Conservation (phyloP, 139 green algal species). For the Tetraselmis striata region DNA sequence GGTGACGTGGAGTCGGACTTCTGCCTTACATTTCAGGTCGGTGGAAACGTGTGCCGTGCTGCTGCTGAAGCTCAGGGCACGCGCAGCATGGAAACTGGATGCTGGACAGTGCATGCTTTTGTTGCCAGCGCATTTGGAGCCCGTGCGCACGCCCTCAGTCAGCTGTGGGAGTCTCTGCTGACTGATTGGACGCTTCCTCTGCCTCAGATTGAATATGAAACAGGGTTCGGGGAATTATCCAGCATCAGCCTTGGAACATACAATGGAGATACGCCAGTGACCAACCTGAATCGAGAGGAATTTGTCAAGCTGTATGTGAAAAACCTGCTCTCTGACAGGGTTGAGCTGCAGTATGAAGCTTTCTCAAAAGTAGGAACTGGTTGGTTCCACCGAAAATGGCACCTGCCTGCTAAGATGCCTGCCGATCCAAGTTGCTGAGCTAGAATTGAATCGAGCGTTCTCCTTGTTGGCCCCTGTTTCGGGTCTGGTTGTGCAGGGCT, state of each 20-base stretch:
- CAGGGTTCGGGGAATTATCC: conserved; percentile 1
- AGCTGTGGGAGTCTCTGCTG: too few species aligned
- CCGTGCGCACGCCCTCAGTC: too few species aligned
- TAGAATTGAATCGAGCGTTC: too few species aligned
- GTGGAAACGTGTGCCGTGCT: too few species aligned
- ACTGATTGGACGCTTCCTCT: not conserved
- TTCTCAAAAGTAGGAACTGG: not conserved
- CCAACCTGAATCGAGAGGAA: not conserved
- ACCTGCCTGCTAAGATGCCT: too few species aligned
- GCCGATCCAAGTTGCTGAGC: too few species aligned
- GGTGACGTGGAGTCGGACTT: conserved; percentile 20
- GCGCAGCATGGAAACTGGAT: too few species aligned
- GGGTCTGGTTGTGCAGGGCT: not conserved
- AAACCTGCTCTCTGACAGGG: not conserved
- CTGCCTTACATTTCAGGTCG: not conserved
- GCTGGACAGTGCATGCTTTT: too few species aligned
- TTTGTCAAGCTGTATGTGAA: not conserved
- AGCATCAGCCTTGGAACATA: not conserved
- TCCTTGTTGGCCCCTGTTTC: not conserved
- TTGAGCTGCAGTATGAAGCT: not conserved
- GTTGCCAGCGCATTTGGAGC: too few species aligned
- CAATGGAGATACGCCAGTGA: not conserved
- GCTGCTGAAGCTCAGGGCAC: too few species aligned
- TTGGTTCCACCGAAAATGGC: not conserved
- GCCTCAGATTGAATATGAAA: not conserved